Conservation (phyloP, 345 rosid genomes). For the Rhizophora mangle region DNA sequence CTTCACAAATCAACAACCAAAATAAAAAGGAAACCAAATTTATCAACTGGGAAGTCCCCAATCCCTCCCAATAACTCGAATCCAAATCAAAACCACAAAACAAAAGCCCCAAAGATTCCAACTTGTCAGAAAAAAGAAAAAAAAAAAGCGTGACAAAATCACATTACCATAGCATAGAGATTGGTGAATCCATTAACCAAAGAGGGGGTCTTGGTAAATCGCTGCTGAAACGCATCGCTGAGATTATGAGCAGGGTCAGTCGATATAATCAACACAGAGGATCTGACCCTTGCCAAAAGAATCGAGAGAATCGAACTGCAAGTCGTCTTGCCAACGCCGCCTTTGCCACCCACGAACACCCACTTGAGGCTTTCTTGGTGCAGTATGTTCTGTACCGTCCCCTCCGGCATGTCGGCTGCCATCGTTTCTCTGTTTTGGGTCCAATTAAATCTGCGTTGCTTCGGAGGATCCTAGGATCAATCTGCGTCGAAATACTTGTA, state of each 20-base stretch:
- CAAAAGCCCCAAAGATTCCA: background rate
- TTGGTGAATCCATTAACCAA: slow-evolving; percentile 88
- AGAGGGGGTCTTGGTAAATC: slow-evolving; percentile 85
- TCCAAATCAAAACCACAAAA: background rate
- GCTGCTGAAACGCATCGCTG: slow-evolving; percentile 97
- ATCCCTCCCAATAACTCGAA: slow-evolving; percentile 5
- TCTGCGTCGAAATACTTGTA: too few species aligned
- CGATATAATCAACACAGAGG: slow-evolving; percentile 95
- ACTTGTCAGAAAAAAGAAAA: background rate
- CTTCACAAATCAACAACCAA: background rate
- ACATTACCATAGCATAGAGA: slow-evolving; percentile 82
- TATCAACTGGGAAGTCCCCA: slow-evolving; percentile 2
- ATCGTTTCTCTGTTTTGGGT: background rate
- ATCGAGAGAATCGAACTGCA: slow-evolving; percentile 90
- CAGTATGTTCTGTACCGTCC: slow-evolving; percentile 67
- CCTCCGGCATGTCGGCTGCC: slow-evolving; percentile 54
- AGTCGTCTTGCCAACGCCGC: slow-evolving; percentile 97
- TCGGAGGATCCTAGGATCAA: too few species aligned
- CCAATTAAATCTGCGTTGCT: too few species aligned
- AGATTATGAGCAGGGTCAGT: slow-evolving; percentile 99
- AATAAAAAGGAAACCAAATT: background rate
- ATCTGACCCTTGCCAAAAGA: slow-evolving; percentile 70
- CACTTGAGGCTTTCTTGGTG: slow-evolving; percentile 89
- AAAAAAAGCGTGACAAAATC: background rate
- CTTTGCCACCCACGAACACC: slow-evolving; percentile 99